These are phyloP conservation scores for Alternaria ethzedia DNA, from an alignment of 2,329 filamentous ascomycete species.

Conservation along the genomic window DNA sequence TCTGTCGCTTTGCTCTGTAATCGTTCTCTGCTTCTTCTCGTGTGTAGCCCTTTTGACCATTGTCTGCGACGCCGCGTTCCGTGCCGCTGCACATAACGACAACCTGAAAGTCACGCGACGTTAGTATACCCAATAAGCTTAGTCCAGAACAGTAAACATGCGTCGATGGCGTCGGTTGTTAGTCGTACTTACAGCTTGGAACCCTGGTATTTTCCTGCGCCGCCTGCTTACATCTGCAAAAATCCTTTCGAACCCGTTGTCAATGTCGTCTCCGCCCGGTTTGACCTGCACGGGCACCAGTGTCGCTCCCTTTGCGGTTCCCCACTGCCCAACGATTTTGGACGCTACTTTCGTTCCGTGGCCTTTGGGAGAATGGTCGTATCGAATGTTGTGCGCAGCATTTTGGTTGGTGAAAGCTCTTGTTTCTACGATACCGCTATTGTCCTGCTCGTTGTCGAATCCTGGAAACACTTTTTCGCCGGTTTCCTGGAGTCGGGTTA, in stretches of 20 bases:
- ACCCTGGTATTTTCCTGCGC: not conserved
- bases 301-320: not conserved
- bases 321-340: not conserved
- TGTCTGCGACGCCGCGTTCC: not conserved
- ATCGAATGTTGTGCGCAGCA: not conserved
- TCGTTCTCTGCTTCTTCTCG: not conserved
- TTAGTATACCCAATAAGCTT: not conserved
- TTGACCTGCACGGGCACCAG: not conserved
- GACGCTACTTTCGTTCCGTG: not conserved
- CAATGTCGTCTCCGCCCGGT: not conserved
- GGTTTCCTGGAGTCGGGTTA: not conserved
- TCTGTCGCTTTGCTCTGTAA: not conserved
- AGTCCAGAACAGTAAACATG: not conserved
- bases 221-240: not conserved
- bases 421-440: not conserved
- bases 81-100: not conserved
- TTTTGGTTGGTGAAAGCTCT: not conserved
- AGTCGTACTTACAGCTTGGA: not conserved
- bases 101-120: not conserved
- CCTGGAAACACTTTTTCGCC: not conserved
- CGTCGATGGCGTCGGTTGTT: not conserved
- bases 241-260: not conserved
- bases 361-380: not conserved
- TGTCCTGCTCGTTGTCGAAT: not conserved
- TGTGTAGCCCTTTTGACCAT: not conserved